phyloP scores from a whole-genome alignment of 345 rosid species.

The Brassica rapa region DNA sequence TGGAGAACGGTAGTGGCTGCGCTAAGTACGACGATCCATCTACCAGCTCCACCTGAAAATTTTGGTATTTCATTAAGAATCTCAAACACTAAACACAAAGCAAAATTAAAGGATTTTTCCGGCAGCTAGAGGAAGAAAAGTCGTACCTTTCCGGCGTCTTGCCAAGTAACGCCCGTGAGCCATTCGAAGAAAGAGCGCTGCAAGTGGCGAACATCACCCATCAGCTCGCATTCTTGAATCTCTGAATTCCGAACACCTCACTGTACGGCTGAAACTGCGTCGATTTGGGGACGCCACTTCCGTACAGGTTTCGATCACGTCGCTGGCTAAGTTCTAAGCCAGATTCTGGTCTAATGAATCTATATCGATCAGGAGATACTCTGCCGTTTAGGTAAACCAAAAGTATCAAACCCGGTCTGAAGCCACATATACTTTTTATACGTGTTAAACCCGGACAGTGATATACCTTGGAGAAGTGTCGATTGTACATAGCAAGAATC shows the following conservation, averaged over 20 bases:
- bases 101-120: too few relatives aligned
- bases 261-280: too few relatives aligned
- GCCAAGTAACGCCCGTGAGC: slow-evolving; percentile 72
- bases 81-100: too few relatives aligned
- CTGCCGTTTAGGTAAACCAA: slow-evolving; percentile 80
- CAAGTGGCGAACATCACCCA: slow-evolving; percentile 90
- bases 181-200: slow-evolving; percentile 67
- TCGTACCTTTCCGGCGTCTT: slow-evolving; percentile 73
- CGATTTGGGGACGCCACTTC: too few relatives aligned
- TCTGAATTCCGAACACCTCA: slow-evolving; percentile 62
- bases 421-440: too few relatives aligned
- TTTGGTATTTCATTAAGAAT: not conserved
- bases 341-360: slow-evolving; percentile 87
- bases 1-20: slow-evolving; percentile 84
- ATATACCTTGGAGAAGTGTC: not conserved
- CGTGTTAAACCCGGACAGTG: not conserved
- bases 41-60: slow-evolving; percentile 72
- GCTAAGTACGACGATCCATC: slow-evolving; percentile 88
- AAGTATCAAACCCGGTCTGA: slow-evolving; percentile 64
- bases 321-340: slow-evolving; percentile 81
- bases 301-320: slow-evolving; percentile 51
- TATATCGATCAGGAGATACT: slow-evolving; percentile 77
- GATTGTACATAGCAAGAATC: not conserved
- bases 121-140: too few relatives aligned
- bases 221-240: slow-evolving; percentile 85